These are phyloP conservation scores for Pseudognaphalium luteoalbum DNA, from an alignment of 129 eudicot species.

Conservation along the genomic window DNA sequence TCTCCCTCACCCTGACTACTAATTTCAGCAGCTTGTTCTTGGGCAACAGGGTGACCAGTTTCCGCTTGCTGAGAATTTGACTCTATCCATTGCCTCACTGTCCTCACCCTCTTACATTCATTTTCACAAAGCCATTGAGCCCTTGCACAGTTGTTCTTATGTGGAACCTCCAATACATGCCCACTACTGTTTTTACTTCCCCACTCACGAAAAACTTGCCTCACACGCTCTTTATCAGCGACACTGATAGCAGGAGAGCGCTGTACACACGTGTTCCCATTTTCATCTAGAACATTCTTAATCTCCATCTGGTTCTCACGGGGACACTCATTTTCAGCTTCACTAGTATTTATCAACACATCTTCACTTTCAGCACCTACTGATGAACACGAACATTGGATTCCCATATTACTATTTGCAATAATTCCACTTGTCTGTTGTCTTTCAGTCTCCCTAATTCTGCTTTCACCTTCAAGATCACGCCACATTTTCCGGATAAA, in stretches of 20 bases:
- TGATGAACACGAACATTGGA: conserved; percentile 33
- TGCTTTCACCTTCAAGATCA: conserved; percentile 70
- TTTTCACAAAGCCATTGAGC: conserved; percentile 47
- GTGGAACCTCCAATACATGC: conserved; percentile 31
- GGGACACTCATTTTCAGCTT: conserved; percentile 45
- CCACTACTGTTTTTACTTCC: conserved; percentile 44
- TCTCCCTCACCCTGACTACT: conserved; percentile 53
- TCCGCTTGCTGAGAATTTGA: conserved; percentile 50
- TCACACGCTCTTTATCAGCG: conserved; percentile 66
- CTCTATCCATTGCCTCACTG: conserved; percentile 68
- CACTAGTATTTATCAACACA: conserved; percentile 39
- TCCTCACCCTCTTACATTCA: conserved; percentile 64
- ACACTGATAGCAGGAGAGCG: conserved; percentile 58
- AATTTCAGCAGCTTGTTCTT: conserved; percentile 44
- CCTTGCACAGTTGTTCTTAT: conserved; percentile 38
- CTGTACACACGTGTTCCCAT: conserved; percentile 41
- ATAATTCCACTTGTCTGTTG: conserved; percentile 27
- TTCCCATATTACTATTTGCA: conserved; percentile 10
- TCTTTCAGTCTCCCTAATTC: conserved; percentile 32
- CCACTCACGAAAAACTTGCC: conserved; percentile 83
- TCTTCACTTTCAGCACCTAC: conserved; percentile 29
- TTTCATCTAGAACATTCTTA: conserved; percentile 45
- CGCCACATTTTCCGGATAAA: conserved; percentile 79
- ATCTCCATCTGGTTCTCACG: conserved; percentile 24
- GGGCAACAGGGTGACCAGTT: conserved; percentile 35